Evolutionary conservation across 148 eudicot genomes (phyloP).

Genomic region (Linanthus parryae): DNA sequence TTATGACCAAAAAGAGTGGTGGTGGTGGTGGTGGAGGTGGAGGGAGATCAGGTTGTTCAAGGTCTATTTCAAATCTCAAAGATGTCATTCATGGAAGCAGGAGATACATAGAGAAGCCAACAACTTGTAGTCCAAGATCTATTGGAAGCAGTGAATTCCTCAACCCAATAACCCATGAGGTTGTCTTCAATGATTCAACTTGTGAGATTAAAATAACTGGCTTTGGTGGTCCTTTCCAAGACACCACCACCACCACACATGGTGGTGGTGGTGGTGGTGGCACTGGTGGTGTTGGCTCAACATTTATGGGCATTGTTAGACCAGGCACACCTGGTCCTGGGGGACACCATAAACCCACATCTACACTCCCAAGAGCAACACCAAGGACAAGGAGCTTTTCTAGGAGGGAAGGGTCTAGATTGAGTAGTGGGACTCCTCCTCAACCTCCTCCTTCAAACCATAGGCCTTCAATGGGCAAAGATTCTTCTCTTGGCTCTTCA

Average conservation of each 20-base stretch:
- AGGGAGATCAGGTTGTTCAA: constrained; percentile 31
- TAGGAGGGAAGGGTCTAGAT: constrained; percentile 12
- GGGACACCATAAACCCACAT: constrained; percentile 14
- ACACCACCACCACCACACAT: neutral
- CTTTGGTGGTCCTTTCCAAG: constrained; percentile 11
- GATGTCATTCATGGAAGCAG: constrained; percentile 48
- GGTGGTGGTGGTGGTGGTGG: neutral
- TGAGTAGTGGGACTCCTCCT: too few species aligned
- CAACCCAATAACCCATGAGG: constrained; percentile 52
- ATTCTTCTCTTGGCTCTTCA: constrained; percentile 9
- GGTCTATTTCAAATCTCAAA: constrained; percentile 25
- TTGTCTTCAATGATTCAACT: constrained; percentile 28
- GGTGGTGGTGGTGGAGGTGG: too few species aligned
- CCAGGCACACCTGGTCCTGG: constrained; percentile 36
- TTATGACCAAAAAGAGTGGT: constrained; percentile 12
- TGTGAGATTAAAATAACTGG: constrained; percentile 38
- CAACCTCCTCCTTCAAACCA: constrained; percentile 11
- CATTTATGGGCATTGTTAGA: constrained; percentile 23
- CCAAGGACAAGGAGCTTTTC: constrained; percentile 12
- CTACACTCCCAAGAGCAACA: constrained; percentile 17
- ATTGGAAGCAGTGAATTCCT: constrained; percentile 52
- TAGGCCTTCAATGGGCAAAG: constrained; percentile 19
- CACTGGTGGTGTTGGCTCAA: constrained; percentile 12
- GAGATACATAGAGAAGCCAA: constrained; percentile 26
- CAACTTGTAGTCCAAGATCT: constrained; percentile 41